Percentiles rank a stretch among this genome's conserved stretches.
Evolutionary conservation across 352 stramenopile species (phyloP).

Genomic region (Phytophthora brassicae): DNA sequence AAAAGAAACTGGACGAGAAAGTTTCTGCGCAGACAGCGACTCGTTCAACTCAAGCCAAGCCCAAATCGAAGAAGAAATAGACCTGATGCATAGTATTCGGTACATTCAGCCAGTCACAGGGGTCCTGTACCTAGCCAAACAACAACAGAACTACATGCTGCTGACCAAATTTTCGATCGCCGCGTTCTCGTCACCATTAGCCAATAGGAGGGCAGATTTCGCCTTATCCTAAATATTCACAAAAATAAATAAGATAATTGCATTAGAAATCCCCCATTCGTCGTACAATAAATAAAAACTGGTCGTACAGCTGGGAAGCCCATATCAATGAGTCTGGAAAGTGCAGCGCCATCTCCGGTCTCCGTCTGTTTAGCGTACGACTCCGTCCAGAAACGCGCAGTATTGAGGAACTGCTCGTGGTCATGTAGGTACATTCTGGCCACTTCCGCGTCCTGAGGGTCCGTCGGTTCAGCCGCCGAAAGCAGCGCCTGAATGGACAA

Average conservation of each 20-base stretch:
- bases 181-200: constrained; percentile 85
- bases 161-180: constrained; percentile 85
- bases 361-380: constrained; percentile 89
- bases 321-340: constrained; percentile 85
- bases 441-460: constrained; percentile 95
- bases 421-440: constrained; percentile 96
- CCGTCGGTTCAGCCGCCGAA: constrained; percentile 91
- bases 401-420: constrained; percentile 91
- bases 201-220: constrained; percentile 59
- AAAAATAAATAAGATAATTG: not conserved
- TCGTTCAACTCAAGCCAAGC: constrained; percentile 48
- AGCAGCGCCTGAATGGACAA: constrained; percentile 95
- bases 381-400: constrained; percentile 96
- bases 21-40: constrained; percentile 50
- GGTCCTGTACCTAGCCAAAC: too few relatives aligned
- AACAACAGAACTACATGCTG: constrained; percentile 44
- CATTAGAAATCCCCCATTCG: too few relatives aligned
- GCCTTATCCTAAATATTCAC: constrained; percentile 52
- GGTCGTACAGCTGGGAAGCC: constrained; percentile 69
- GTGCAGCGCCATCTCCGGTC: constrained; percentile 51
- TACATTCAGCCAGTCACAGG: constrained; percentile 28
- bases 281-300: too few relatives aligned
- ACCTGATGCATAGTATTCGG: constrained; percentile 11
- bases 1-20: constrained; percentile 74
- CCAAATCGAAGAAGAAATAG: constrained; percentile 57